Evolutionary conservation across 140 eudicot species (phyloP), one percentile per base, ranked within the genome.

Genomic region (Ambrosia hybrid): DNA sequence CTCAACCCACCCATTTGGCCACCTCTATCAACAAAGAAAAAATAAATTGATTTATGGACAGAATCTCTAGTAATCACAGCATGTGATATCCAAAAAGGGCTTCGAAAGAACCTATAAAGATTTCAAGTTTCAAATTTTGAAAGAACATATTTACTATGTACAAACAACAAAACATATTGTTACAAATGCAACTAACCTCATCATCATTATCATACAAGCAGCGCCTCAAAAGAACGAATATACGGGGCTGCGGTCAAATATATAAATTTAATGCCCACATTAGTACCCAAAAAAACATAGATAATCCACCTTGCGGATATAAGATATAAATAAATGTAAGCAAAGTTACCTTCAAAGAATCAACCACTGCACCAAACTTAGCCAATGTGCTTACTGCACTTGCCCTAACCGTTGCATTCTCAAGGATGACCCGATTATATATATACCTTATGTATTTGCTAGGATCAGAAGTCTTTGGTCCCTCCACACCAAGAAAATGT

Each of bases 381-480:
- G 99, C 97, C 85, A 94, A 83, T 39, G 99, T 94, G 78, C 94
- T 88, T 57, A 94, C 99, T 64, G 99, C 99, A 78, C 91, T 82
- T 37, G 99, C 99, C 43, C 99, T 81, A 59, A 94, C 97, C 70
- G 99, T 90, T 62, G 99, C 96, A 72, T 94, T 94, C 85, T 94
- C 99, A 70, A 94, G 97, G 65, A 94, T 94, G 73, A 94, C 96
- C 11, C 99, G 89, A 67, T 94, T 94, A 73, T 94, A 90, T 55
- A 94, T 90, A 77, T 94, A 94, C 10, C 99, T 84, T 70, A 94
- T 94, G 74, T 80, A 94, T 78, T 94, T 94, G 80, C 96, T 94
- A 7, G 99, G 99, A 80, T 94, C 99, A n/a, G 91, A 72, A 1
- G 99, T 90, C 80, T 94, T 94, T 58, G 99, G 99, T 67, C 99